Base-by-base conservation (phyloP, 805 yeast species). In the Monosporozyma siamensis region DNA sequence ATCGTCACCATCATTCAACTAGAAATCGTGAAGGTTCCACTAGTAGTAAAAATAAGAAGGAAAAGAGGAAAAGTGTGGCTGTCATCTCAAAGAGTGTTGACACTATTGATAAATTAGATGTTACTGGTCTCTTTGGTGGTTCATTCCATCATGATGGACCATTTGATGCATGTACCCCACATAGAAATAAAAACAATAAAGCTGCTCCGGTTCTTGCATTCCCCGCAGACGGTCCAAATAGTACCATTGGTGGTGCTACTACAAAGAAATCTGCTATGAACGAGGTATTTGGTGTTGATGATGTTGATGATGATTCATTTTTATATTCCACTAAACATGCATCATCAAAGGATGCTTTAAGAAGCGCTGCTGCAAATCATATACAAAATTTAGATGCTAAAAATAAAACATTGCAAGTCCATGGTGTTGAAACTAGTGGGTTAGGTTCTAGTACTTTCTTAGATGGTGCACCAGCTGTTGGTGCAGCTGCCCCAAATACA, bases 101-200 rank as follows among this genome's bases (percentile, higher is more conserved):
- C 57, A 86, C 94, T 4, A 92, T 92, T 53, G 98, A 92, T 67
- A 85, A 85, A 64, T 71, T 92, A 55, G 98, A 92, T 63, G 98
- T 90, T 38, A 89, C 97, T 10, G 97, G 95, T 1, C 73, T 89
- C 48, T 89, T 85, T 59, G 97, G 96, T 21, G 86, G 87, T 14
- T 86, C 94, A 2, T 92, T 92, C 72, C 98, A 92, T 64, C 97
- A 92, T 63, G 98, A 92, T 66, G 98, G 98, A 10, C 98, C 98
- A 12, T 92, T 92, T 61, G 98, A 92, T 61, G 98, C 98, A 1
- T 90, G 97, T 63, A 84, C 94, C 3, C 97, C 98, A 6, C 95
- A 86, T 63, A 79, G 97, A 61, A 92, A 92, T 65, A 84, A 82
- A 65, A 71, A 76, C 49, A 68, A 71, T 15, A 72, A 69, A 56